Evolutionary conservation across 176 grass and related monocot species (phyloP).

Genomic region (Elaeis guineensis): DNA sequence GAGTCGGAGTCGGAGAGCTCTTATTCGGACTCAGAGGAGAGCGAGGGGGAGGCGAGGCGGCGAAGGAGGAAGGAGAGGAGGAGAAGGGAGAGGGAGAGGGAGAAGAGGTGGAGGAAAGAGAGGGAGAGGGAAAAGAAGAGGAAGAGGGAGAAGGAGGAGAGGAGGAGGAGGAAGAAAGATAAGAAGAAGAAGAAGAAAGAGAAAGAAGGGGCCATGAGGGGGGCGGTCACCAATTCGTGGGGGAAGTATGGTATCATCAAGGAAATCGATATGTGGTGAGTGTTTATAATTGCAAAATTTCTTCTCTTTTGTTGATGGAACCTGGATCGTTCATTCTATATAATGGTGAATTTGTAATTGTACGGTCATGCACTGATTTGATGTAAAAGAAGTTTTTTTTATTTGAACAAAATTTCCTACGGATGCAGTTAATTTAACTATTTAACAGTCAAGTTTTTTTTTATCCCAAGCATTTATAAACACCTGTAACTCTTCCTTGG

Average conservation of each 20-base stretch:
- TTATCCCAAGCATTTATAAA: too few species aligned
- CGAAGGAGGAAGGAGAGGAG: constrained; percentile 31
- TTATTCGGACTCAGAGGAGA: constrained; percentile 16
- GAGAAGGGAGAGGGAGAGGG: constrained; percentile 32
- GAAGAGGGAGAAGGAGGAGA: constrained; percentile 12
- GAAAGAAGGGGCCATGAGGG: constrained; percentile 57
- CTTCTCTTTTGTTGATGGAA: too few species aligned
- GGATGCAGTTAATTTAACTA: too few species aligned
- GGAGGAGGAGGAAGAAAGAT: constrained; percentile 14
- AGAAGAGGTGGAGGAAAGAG: constrained; percentile 30
- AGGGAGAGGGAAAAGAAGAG: constrained; percentile 29
- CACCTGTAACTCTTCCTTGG: too few species aligned
- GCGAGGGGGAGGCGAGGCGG: constrained; percentile 44
- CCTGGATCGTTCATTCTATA: too few species aligned
- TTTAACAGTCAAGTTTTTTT: too few species aligned
- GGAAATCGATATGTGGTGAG: constrained; percentile 94
- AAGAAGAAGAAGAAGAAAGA: constrained; percentile 38
- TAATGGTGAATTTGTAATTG: too few species aligned
- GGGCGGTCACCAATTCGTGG: constrained; percentile 85
- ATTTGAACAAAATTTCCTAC: too few species aligned
- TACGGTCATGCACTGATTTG: too few species aligned
- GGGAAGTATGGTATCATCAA: constrained; percentile 94
- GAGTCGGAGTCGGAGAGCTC: constrained; percentile 33
- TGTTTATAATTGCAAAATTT: neutral
- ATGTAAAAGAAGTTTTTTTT: too few species aligned